Percentiles rank a stretch among this genome's conserved stretches.
Evolutionary conservation across 2,329 filamentous ascomycete genomes (phyloP).

Genomic region (Akanthomyces uredinophilus): DNA sequence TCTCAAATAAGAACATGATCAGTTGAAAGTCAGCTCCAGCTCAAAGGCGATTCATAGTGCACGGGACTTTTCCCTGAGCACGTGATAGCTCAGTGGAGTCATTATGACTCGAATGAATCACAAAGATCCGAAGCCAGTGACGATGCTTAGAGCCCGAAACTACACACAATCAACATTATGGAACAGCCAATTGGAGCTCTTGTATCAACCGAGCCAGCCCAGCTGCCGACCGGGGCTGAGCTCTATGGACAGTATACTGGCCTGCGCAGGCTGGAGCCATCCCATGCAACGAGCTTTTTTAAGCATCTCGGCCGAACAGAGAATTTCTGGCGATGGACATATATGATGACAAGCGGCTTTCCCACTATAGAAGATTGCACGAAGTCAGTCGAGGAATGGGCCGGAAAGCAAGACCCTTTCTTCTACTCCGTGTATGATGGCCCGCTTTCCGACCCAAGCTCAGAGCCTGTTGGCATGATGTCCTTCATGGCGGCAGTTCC

Average conservation of each 20-base stretch:
- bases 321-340: conserved; percentile 31
- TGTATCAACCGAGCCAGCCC: not conserved
- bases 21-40: too few relatives aligned
- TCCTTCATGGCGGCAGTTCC: conserved; percentile 44
- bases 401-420: conserved; percentile 29
- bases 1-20: too few relatives aligned
- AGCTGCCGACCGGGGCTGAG: conserved; percentile 6
- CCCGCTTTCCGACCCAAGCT: conserved; percentile 18
- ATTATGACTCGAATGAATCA: conserved; percentile 3
- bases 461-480: conserved; percentile 37
- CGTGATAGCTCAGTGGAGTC: conserved; percentile 2
- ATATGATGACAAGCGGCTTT: conserved; percentile 26
- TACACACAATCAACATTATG: conserved; percentile 4
- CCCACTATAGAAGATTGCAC: conserved; percentile 20
- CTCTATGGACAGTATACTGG: conserved; percentile 28
- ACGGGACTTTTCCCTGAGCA: not conserved
- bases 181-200: not conserved
- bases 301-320: conserved; percentile 28
- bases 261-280: conserved; percentile 24
- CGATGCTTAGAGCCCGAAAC: not conserved
- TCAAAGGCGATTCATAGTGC: not conserved
- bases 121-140: not conserved
- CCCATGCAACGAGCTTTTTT: conserved; percentile 27
- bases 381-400: conserved; percentile 19
- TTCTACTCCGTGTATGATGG: conserved; percentile 41